Conservation (phyloP, 164 flowering plant genomes). For the Liriodendron chinense region DNA sequence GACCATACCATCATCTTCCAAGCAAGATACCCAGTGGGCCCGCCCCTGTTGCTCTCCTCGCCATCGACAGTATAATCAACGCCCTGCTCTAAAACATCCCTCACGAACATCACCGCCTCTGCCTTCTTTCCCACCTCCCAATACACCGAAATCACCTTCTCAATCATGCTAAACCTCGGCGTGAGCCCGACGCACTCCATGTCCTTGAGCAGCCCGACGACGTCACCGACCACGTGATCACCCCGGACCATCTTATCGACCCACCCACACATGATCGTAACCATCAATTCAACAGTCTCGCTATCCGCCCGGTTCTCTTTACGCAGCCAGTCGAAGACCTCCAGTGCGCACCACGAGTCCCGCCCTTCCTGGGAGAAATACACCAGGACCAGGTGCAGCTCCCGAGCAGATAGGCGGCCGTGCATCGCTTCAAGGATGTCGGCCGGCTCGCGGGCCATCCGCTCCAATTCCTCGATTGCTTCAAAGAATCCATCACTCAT, state of each 20-base stretch:
- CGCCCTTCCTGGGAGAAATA: slow-evolving; percentile 92
- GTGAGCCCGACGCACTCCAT: slow-evolving; percentile 94
- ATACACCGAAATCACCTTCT: slow-evolving; percentile 82
- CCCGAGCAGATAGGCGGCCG: slow-evolving; percentile 61
- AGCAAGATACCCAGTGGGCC: slow-evolving; percentile 91
- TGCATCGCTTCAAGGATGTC: slow-evolving; percentile 86
- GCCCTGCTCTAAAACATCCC: slow-evolving; percentile 63
- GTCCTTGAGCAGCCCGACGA: slow-evolving; percentile 77
- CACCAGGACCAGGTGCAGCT: slow-evolving; percentile 77
- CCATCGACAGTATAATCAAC: slow-evolving; percentile 38
- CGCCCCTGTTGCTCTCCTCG: slow-evolving; percentile 57
- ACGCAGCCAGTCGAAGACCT: slow-evolving; percentile 91
- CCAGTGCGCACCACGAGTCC: slow-evolving; percentile 95
- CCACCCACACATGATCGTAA: slow-evolving; percentile 93
- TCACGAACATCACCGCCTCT: slow-evolving; percentile 57
- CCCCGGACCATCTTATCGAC: slow-evolving; percentile 68
- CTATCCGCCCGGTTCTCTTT: slow-evolving; percentile 83
- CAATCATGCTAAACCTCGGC: slow-evolving; percentile 83
- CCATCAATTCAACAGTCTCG: slow-evolving; percentile 96
- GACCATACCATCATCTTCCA: slow-evolving; percentile 88
- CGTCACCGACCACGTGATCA: slow-evolving; percentile 52
- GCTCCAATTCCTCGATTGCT: slow-evolving; percentile 85
- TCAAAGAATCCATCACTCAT: slow-evolving; percentile 77
- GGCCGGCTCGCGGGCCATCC: slow-evolving; percentile 84
- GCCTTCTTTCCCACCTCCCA: slow-evolving; percentile 78